Evolutionary conservation across 2,329 filamentous ascomycete genomes (phyloP), one percentile per base, ranked within the genome.

Genomic region (Ramularia collo-cygni): DNA sequence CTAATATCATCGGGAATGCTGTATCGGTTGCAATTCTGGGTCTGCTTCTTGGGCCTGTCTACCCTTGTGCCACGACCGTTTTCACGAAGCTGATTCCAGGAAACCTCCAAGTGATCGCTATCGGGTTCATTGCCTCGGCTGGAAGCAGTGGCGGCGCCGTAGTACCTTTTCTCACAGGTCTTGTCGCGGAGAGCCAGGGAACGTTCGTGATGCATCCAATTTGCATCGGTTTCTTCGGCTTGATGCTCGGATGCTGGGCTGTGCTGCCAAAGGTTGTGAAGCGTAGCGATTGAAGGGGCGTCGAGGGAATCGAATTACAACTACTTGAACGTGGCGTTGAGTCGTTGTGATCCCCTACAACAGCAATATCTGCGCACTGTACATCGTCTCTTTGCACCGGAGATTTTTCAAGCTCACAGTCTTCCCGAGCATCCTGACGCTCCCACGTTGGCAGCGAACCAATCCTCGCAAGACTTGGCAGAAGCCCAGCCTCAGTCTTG

Each of bases 31-130:
- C 60, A 2, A 64, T 92, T 16, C 72, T 92, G 13, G 87, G 87
- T 9, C 63, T 92, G 6, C 62, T 92, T 19, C 68, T 93, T 1
- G 86, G 87, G 0, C 85, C 86, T 0, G 72, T 93, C 4, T 93
- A 88, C 55, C 85, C 86, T 0, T 88, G 83, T 56, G 76, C 80
- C 0, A 72, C 76, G 3, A 74, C 75, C 1, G 69, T 85, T 4
- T 80, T 85, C 50, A 72, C 79, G 39, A 68, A 75, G 28, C 64
- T 73, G 26, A 70, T 87, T 58, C 73, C 71, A 12, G 66, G 74
- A 12, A 65, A 71, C 28, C 68, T 85, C 40, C 76, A 79, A 47
- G 71, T 81, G 13, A 77, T 74, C 29, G 75, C 76, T 1, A 71
- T 86, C 49, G 74, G 80, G 2, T 76, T 84, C 40, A 84, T 86